Conservation (phyloP, 805 yeast genomes). For the Groenewaldozyma tartarivorans region DNA sequence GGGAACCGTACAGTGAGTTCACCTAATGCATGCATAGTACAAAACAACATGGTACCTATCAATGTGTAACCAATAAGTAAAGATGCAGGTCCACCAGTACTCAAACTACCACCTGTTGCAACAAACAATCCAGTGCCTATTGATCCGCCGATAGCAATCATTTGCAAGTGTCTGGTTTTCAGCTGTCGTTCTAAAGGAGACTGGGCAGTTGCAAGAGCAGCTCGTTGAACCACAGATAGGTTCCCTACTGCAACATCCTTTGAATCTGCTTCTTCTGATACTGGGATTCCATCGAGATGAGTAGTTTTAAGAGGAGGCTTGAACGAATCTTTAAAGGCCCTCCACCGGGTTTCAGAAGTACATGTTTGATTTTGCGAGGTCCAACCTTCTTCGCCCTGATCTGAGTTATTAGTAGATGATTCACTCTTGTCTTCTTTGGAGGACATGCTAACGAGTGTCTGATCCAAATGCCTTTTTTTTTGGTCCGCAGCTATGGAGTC, state of each 20-base stretch:
- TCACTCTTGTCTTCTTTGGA: neutral
- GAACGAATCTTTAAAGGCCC: constrained; percentile 34
- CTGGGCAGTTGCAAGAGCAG: constrained; percentile 34
- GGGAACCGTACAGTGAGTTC: constrained; percentile 63
- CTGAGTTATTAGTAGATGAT: neutral
- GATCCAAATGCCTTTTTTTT: too few species aligned
- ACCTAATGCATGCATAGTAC: constrained; percentile 57
- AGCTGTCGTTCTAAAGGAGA: constrained; percentile 40
- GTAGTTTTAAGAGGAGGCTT: constrained; percentile 19
- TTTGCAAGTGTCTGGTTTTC: constrained; percentile 49
- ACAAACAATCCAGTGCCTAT: constrained; percentile 71
- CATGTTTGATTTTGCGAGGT: neutral
- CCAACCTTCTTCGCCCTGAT: neutral
- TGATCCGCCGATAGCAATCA: constrained; percentile 69
- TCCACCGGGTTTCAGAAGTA: constrained; percentile 13
- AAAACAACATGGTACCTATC: constrained; percentile 55
- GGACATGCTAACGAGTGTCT: too few species aligned
- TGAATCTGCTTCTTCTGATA: neutral
- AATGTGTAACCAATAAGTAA: constrained; percentile 46
- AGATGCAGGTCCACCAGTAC: constrained; percentile 51
- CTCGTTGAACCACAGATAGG: constrained; percentile 31
- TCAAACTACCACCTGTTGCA: constrained; percentile 53
- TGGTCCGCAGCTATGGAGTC: too few species aligned
- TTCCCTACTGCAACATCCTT: too few species aligned
- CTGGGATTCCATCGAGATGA: neutral